These are phyloP conservation scores for Combretum micranthum DNA, from an alignment of 345 rosid genomes.

Conservation along the genomic window DNA sequence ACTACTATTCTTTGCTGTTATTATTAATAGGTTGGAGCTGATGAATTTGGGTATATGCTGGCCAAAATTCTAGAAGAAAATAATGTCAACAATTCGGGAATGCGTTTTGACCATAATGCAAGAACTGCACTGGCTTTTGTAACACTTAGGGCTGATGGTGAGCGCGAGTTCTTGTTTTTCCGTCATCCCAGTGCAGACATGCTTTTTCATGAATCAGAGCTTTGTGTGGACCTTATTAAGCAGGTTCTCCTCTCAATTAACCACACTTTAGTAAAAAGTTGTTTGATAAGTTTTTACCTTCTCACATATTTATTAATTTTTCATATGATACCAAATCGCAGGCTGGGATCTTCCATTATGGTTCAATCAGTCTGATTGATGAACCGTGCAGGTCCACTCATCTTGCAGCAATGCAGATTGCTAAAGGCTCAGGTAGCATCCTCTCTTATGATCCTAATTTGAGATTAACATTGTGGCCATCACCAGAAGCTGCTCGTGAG, in stretches of 20 bases:
- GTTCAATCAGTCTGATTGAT: constrained; percentile 89
- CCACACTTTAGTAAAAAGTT: background rate
- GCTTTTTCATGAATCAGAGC: constrained; percentile 84
- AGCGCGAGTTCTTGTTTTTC: constrained; percentile 95
- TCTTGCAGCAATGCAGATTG: constrained; percentile 84
- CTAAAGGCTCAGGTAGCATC: constrained; percentile 65
- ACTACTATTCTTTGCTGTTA: background rate
- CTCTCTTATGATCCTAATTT: constrained; percentile 94
- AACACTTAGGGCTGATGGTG: constrained; percentile 84
- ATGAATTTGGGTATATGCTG: constrained; percentile 94
- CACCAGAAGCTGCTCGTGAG: constrained; percentile 71
- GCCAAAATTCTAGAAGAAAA: constrained; percentile 67
- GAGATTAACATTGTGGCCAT: constrained; percentile 90
- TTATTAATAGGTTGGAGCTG: constrained; percentile 58
- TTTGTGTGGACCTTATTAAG: constrained; percentile 56
- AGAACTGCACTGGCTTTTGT: constrained; percentile 94
- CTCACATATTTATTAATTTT: background rate
- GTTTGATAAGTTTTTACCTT: background rate
- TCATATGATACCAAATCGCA: constrained; percentile 20
- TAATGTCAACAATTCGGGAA: constrained; percentile 71
- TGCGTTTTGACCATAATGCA: constrained; percentile 72
- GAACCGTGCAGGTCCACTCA: constrained; percentile 95
- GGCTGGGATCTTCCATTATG: constrained; percentile 92
- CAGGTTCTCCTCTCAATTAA: constrained; percentile 32
- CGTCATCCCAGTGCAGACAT: constrained; percentile 99